phyloP scores from a whole-genome alignment of 1,284 basidiomycete species.

The Boletus austroedulis region DNA sequence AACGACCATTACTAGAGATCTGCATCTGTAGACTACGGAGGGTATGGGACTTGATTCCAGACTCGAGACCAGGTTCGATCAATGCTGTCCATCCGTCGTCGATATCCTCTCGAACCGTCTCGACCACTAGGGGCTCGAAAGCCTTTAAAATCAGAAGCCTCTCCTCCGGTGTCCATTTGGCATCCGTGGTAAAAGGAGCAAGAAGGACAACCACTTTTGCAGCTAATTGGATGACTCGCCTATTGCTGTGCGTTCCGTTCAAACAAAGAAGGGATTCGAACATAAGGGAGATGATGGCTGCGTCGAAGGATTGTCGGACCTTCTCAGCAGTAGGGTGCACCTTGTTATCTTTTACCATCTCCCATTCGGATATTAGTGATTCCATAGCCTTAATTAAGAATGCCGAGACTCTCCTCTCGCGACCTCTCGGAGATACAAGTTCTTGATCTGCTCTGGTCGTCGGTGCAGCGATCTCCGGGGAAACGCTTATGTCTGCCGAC shows the following conservation, averaged over 20 bases:
- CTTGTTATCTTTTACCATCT: constrained; percentile 36
- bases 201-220: constrained; percentile 53
- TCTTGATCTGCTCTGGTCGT: constrained; percentile 28
- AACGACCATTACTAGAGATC: constrained; percentile 6
- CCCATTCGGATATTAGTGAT: constrained; percentile 49
- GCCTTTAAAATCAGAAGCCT: constrained; percentile 59
- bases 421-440: constrained; percentile 44
- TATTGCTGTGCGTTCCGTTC: constrained; percentile 60
- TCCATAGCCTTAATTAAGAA: constrained; percentile 64
- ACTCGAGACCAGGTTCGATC: constrained; percentile 56
- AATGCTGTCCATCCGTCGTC: constrained; percentile 52
- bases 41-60: constrained; percentile 62
- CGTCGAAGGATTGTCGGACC: constrained; percentile 65
- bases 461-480: constrained; percentile 6
- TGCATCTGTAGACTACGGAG: constrained; percentile 40
- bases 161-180: constrained; percentile 59
- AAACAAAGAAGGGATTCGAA: constrained; percentile 67
- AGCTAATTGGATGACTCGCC: constrained; percentile 59
- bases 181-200: constrained; percentile 41
- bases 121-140: constrained; percentile 58
- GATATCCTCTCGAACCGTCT: constrained; percentile 26
- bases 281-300: constrained; percentile 58
- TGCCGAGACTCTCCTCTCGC: constrained; percentile 63
- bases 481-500: not conserved
- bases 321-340: constrained; percentile 54